Base-by-base conservation (phyloP, 768 basidiomycete species). In the Goffeauzyma gilvescens region DNA sequence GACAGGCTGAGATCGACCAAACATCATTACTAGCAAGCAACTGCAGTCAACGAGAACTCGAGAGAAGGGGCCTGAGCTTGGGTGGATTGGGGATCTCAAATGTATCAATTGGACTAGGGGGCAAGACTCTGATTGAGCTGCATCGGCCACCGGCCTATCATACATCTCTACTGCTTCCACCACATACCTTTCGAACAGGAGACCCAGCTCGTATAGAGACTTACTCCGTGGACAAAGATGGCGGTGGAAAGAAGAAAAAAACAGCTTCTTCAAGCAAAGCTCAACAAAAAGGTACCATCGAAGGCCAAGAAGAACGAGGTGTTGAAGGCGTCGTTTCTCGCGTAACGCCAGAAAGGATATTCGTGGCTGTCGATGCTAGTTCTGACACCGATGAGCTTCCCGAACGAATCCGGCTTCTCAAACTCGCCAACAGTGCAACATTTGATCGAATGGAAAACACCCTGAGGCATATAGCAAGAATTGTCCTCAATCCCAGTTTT, bases 391-490 rank as follows among this genome's bases (percentile, higher is more conserved):
- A 70, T 2, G 66, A 64, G 24, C 69, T 70, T 37, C 72, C 13
- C 20, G n/a, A 55, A 75, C 33, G 79, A 82, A 37, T 65, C 82
- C 10, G 80, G 85, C 53, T 59, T 93, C 0, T 95, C 39, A 95
- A 95, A 57, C 69, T 90, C 2, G 86, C 86, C 10, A 95, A 95
- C 53, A 85, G 78, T 42, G 76, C 83, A 13, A 96, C 89, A 0
- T 87, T 81, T 58, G 84, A 87, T 53, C 72, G 87, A 50, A 93
- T 95, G 86, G 81, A 84, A 44, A 77, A 77, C 48, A 78, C 82
- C 0, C 69, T 89, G 6, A 72, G 76, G 48, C 69, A 72, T 41
- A 63, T 86, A 20, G 74, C 80, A 57, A 70, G 67, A 36, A 51
- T 71, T 23, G 38, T 60, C 37, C n/a, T 55, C 23, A 3, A 31